These are phyloP conservation scores for Odontarrhena argentea DNA, from an alignment of 345 rosid genomes.

Conservation along the genomic window DNA sequence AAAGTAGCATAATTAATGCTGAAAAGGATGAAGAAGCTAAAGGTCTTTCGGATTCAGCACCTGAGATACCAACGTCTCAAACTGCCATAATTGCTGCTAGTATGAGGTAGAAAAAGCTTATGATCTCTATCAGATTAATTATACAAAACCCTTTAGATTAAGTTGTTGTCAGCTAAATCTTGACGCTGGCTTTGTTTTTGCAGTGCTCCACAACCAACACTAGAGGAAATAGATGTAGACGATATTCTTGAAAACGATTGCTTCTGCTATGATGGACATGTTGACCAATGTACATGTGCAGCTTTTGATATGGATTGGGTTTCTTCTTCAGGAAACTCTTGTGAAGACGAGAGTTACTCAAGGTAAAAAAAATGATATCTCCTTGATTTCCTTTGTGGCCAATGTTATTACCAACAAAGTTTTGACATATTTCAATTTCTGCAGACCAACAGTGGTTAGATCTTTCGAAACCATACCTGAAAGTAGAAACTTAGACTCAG, in stretches of 20 bases:
- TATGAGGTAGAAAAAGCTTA: constrained; percentile 53
- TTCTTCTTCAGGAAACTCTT: constrained; percentile 91
- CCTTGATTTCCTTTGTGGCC: constrained; percentile 1
- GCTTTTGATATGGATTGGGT: constrained; percentile 82
- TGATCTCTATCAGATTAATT: constrained; percentile 5
- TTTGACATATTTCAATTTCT: constrained; percentile 7
- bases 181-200: constrained; percentile 29
- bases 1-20: constrained; percentile 60
- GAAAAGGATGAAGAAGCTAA: constrained; percentile 46
- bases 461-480: constrained; percentile 59
- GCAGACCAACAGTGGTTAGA: constrained; percentile 64
- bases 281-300: constrained; percentile 60
- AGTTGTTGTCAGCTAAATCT: constrained; percentile 34
- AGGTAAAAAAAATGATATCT: constrained; percentile 47
- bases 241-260: constrained; percentile 49
- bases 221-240: constrained; percentile 48
- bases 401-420: background rate
- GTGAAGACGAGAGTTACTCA: constrained; percentile 68
- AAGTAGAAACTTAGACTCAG: constrained; percentile 43
- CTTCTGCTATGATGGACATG: constrained; percentile 53
- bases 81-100: constrained; percentile 40
- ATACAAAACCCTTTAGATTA: background rate
- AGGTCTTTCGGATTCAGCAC: constrained; percentile 65
- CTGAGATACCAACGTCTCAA: constrained; percentile 59
- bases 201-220: constrained; percentile 52